Evolutionary conservation across 176 grass and related monocot genomes (phyloP).

Genomic region (Hordeum vulgare): MorexV3_pseudomolecules_assembly NC_058524.1:491400996-491401495

Average conservation of each 20-base stretch:
- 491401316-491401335: not conserved
- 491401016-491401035: not conserved
- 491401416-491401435: too few relatives aligned
- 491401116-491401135: too few relatives aligned
- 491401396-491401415: too few relatives aligned
- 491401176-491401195: not conserved
- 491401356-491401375: not conserved
- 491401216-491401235: not conserved
- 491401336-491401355: not conserved
- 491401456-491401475: too few relatives aligned
- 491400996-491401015: not conserved
- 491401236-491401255: not conserved
- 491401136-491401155: not conserved
- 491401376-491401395: not conserved
- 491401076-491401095: not conserved
- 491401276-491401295: not conserved
- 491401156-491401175: too few relatives aligned
- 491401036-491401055: not conserved
- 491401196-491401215: not conserved
- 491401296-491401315: not conserved
- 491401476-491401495: not conserved
- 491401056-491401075: not conserved
- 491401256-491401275: not conserved
- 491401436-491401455: too few relatives aligned
- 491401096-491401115: not conserved